Evolutionary conservation across 768 basidiomycete genomes (phyloP).

Genomic region (Scleroderma bovista): DNA sequence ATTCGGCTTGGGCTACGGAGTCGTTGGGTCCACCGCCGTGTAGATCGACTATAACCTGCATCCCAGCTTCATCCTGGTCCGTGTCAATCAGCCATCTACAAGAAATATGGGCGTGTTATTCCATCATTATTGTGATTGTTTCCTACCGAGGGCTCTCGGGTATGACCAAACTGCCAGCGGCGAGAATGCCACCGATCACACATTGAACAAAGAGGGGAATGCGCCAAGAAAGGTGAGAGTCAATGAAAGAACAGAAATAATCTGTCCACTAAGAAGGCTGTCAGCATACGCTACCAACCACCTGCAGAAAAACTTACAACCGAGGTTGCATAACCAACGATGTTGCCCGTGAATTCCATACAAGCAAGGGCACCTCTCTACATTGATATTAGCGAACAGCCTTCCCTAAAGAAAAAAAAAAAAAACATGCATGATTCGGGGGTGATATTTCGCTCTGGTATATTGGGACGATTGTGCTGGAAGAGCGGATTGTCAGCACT

Average conservation of each 20-base stretch:
- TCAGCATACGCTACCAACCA: neutral
- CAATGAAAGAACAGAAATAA: slow-evolving; percentile 87
- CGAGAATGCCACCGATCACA: slow-evolving; percentile 76
- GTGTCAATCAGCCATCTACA: slow-evolving; percentile 85
- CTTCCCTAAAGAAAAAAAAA: neutral
- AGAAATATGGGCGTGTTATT: slow-evolving; percentile 1
- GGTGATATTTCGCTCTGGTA: slow-evolving; percentile 97
- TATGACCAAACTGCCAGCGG: slow-evolving; percentile 72
- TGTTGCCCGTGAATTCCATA: slow-evolving; percentile 93
- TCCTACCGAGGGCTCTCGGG: slow-evolving; percentile 84
- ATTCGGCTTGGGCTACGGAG: slow-evolving; percentile 71
- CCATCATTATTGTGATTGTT: neutral
- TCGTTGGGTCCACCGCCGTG: slow-evolving; percentile 77
- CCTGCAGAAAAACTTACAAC: slow-evolving; percentile 51
- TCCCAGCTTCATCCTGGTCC: slow-evolving; percentile 76
- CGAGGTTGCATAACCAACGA: slow-evolving; percentile 84
- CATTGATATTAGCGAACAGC: slow-evolving; percentile 1
- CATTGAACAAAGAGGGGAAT: slow-evolving; percentile 87
- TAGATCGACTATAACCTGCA: slow-evolving; percentile 82
- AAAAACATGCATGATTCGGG: slow-evolving; percentile 65
- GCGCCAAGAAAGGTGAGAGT: slow-evolving; percentile 86
- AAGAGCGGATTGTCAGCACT: slow-evolving; percentile 3
- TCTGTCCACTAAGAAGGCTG: slow-evolving; percentile 68
- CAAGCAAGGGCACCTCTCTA: slow-evolving; percentile 89
- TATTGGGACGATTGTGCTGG: slow-evolving; percentile 88